Evolutionary conservation across 805 yeast species (phyloP), one percentile per base, ranked within the genome.

Genomic region (Candida boleticola): DNA sequence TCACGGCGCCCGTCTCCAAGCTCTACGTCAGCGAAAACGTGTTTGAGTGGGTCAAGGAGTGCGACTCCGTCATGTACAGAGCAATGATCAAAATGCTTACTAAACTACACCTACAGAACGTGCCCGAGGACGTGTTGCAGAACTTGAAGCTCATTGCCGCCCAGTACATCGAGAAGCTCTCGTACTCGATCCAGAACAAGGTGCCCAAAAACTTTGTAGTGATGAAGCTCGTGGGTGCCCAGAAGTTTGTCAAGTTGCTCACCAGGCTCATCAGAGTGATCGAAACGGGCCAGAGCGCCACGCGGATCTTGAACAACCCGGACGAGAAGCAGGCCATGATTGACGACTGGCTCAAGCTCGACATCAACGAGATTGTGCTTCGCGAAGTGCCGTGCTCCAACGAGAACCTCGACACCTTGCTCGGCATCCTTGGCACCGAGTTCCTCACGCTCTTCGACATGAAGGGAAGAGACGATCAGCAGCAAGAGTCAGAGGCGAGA

Each of bases 41-140:
- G 11, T 52, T 69, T 4, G 73, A 73, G 13, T 88, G 96, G 95
- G 72, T 85, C n/a, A 52, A 71, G 25, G 64, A 74, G 36, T 84
- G 89, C 55, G 96, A 89, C 58, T 53, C 73, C 45, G 65, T 76
- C n/a, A 74, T 83, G 63, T 85, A 83, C 61, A 66, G 66, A 32
- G 54, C 69, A 3, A 62, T 75, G 55, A 68, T 83, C 18, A 77
- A 76, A 49, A 73, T 82, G 75, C 61, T 88, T 47, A 74, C 83
- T 3, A 83, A 82, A 21, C 63, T 85, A 43, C 78, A 80, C 13
- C 61, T 82, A 31, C 84, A 80, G 46, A 61, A 65, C 41, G 73
- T 83, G 4, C 87, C 89, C 2, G 63, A 63, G 1, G 73, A 73
- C 10, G 82, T 82, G n/a, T 55, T 78, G 25, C 58, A 57, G 3